Conservation (phyloP, 768 basidiomycete species). For the Termitomyces sp. region DNA sequence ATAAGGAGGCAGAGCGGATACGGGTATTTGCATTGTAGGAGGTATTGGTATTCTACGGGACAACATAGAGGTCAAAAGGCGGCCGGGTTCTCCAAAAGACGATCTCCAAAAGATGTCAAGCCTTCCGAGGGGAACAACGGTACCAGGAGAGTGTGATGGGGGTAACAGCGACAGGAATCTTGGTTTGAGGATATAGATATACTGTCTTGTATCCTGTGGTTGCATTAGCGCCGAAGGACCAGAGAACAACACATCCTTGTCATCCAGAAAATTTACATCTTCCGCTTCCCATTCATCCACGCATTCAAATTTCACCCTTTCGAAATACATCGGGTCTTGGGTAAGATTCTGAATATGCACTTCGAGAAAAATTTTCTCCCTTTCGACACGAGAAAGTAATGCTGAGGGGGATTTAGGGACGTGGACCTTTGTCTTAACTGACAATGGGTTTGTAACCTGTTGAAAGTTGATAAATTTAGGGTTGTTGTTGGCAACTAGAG, state of each 20-base stretch:
- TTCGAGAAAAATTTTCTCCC: slow-evolving; percentile 86
- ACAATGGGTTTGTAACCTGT: slow-evolving; percentile 90
- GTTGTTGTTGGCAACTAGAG: background rate
- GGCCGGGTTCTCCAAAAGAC: slow-evolving; percentile 79
- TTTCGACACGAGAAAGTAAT: slow-evolving; percentile 52
- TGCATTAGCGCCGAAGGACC: slow-evolving; percentile 69
- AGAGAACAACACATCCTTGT: slow-evolving; percentile 43
- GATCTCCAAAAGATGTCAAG: slow-evolving; percentile 89
- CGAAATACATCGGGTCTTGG: slow-evolving; percentile 69
- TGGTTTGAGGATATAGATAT: slow-evolving; percentile 77
- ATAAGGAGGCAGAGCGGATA: slow-evolving; percentile 72
- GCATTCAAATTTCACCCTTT: slow-evolving; percentile 75
- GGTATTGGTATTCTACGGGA: slow-evolving; percentile 73
- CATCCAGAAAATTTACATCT: slow-evolving; percentile 44
- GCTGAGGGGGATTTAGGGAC: slow-evolving; percentile 69
- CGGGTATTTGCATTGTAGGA: slow-evolving; percentile 39
- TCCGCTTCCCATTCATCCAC: slow-evolving; percentile 59
- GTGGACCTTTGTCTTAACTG: slow-evolving; percentile 94
- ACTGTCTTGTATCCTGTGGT: slow-evolving; percentile 83
- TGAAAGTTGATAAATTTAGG: background rate
- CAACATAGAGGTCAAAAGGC: slow-evolving; percentile 83
- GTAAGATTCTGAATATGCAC: slow-evolving; percentile 90
- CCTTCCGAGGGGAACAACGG: slow-evolving; percentile 74
- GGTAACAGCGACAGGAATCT: slow-evolving; percentile 37
- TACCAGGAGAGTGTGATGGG: slow-evolving; percentile 55